Conservation (phyloP, 768 basidiomycete genomes). For the Obba rivulosa region DNA sequence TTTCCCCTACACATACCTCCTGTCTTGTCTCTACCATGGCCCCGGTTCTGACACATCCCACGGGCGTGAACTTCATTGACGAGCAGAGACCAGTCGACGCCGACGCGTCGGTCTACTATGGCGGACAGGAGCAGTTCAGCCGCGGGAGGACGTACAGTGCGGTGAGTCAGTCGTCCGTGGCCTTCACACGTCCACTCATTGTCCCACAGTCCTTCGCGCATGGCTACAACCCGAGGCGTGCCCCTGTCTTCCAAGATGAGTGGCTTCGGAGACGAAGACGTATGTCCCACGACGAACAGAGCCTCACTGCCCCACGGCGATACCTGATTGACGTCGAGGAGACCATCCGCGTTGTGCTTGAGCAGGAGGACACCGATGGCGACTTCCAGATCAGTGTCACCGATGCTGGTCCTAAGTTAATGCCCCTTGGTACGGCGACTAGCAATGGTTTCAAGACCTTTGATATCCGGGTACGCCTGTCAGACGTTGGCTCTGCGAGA, state of each 20-base stretch:
- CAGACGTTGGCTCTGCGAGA: slow-evolving; percentile 10
- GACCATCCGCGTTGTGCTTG: slow-evolving; percentile 91
- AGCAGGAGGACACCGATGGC: slow-evolving; percentile 96
- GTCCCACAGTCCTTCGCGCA: slow-evolving; percentile 18
- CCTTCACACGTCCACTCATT: slow-evolving; percentile 9
- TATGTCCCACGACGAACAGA: slow-evolving; percentile 92
- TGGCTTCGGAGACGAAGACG: slow-evolving; percentile 68
- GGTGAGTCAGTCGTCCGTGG: slow-evolving; percentile 38
- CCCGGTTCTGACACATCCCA: slow-evolving; percentile 57
- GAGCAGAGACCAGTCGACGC: slow-evolving; percentile 51
- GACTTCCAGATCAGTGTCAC: slow-evolving; percentile 96
- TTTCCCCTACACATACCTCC: background rate
- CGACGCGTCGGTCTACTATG: slow-evolving; percentile 82
- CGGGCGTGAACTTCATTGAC: slow-evolving; percentile 62
- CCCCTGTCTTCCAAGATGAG: slow-evolving; percentile 74
- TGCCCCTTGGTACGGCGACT: slow-evolving; percentile 93
- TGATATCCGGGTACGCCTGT: slow-evolving; percentile 74
- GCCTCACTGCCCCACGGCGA: slow-evolving; percentile 64
- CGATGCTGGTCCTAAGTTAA: slow-evolving; percentile 94
- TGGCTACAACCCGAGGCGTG: slow-evolving; percentile 58
- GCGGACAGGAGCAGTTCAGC: slow-evolving; percentile 69
- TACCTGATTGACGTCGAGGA: slow-evolving; percentile 98
- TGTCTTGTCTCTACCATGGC: slow-evolving; percentile 40
- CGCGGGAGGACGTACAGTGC: slow-evolving; percentile 86
- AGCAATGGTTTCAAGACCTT: slow-evolving; percentile 98